These are phyloP conservation scores for Trichoderma sp. DNA, from an alignment of 2,329 filamentous ascomycete genomes.

Conservation along the genomic window DNA sequence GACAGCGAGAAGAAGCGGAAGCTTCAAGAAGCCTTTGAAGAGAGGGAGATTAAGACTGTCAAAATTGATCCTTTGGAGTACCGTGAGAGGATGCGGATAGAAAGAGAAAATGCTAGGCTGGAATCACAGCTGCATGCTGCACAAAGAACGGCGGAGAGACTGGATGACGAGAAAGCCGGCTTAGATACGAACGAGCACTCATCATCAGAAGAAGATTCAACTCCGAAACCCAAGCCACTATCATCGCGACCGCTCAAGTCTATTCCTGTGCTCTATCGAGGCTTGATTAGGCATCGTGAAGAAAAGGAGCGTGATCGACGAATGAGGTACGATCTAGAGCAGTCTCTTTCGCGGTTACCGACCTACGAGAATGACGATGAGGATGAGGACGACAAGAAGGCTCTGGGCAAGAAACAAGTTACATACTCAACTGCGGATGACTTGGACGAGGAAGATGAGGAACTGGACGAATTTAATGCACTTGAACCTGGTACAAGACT, in stretches of 20 bases:
- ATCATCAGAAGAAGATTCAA: constrained; percentile 24
- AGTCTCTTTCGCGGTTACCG: constrained; percentile 61
- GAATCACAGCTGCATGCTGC: constrained; percentile 73
- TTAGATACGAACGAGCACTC: constrained; percentile 11
- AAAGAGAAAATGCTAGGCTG: constrained; percentile 64
- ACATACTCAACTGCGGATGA: constrained; percentile 62
- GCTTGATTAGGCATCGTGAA: constrained; percentile 66
- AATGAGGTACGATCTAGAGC: constrained; percentile 64
- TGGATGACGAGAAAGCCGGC: constrained; percentile 56
- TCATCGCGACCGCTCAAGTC: constrained; percentile 56
- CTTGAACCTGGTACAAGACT: constrained; percentile 66
- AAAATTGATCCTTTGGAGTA: constrained; percentile 67
- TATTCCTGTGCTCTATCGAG: constrained; percentile 77
- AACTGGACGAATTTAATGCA: constrained; percentile 76
- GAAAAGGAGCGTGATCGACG: constrained; percentile 66
- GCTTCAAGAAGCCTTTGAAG: constrained; percentile 59
- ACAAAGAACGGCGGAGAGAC: constrained; percentile 76
- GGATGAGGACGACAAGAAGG: constrained; percentile 69
- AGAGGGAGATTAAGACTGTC: constrained; percentile 54
- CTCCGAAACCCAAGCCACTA: constrained; percentile 36
- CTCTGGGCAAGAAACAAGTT: constrained; percentile 57
- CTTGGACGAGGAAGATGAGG: constrained; percentile 73
- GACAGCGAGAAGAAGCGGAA: constrained; percentile 82
- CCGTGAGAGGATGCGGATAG: constrained; percentile 65
- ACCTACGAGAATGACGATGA: constrained; percentile 68